Evolutionary conservation across 257 asterid species (phyloP).

Genomic region (Rehmannia glutinosa): DNA sequence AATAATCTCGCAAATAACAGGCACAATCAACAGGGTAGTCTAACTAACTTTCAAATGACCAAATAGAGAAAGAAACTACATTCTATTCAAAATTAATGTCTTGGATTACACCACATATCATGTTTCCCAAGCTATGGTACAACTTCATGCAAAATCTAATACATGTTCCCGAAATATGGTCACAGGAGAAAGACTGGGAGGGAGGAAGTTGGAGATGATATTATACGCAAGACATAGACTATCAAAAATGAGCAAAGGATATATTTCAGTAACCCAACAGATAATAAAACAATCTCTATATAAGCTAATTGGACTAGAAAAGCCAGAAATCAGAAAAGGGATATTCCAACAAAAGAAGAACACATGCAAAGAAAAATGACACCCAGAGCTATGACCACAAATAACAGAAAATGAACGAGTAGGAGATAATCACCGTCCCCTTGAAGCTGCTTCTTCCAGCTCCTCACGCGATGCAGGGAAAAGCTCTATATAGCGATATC

Average conservation of each 20-base stretch:
- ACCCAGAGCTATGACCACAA: not conserved
- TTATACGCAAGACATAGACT: not conserved
- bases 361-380: not conserved
- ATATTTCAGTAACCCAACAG: not conserved
- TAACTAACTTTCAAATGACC: not conserved
- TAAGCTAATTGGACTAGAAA: not conserved
- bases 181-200: not conserved
- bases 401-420: slow-evolving; percentile 2
- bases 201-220: not conserved
- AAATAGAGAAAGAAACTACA: not conserved
- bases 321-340: not conserved
- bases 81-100: not conserved
- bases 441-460: slow-evolving; percentile 78
- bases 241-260: not conserved
- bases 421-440: slow-evolving; percentile 67
- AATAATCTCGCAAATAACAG: too few relatives aligned
- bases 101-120: not conserved
- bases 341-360: not conserved
- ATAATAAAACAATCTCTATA: not conserved
- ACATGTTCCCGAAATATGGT: not conserved
- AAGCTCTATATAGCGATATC: slow-evolving; percentile 81
- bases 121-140: not conserved
- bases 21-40: too few relatives aligned
- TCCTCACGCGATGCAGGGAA: slow-evolving; percentile 88
- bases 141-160: not conserved